Base-by-base conservation (phyloP, 2,329 filamentous ascomycete genomes). In the Aspergillus tamarii region DNA sequence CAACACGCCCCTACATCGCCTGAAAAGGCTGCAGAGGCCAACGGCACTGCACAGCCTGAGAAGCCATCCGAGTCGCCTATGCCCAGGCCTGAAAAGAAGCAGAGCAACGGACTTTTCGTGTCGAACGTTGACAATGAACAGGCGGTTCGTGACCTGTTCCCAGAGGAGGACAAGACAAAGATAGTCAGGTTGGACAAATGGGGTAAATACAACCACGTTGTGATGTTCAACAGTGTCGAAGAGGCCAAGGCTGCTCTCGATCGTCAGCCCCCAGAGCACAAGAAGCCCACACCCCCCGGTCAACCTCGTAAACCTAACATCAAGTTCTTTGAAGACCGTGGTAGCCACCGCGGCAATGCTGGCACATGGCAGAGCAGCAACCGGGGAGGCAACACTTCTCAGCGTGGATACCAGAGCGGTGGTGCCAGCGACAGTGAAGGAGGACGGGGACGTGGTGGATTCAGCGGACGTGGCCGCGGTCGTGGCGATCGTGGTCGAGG, bases 21-120 rank as follows among this genome's bases (percentile, higher is more conserved):
- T 34, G 79, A 81, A 61, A 87, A 87, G 73, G 79, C 83, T 12
- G 81, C 84, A 5, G 79, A 80, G 43, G 74, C 76, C 14, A 89
- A 88, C 66, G 86, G 86, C 63, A 80, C 83, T 21, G 73, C 77
- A 19, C 83, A 83, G 56, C 78, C 80, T 1, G 79, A 82, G 57
- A 80, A 78, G 65, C 63, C 74, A 14, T 66, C 72, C 11, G 79
- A 82, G 41, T 77, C 77, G 9, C 72, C 90, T 57, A 75, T 81
- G 21, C 88, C 91, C 66, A 89, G 88, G 76, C 69, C 81, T 5
- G 85, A 85, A 8, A 85, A 81, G 73, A 86, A 93, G 73, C 88
- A 86, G 69, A 92, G 90, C 70, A 90, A 93, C 72, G 94, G 92
- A 56, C 86, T 99, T 23, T 99, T 97, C 78, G 89, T 99, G 65